Evolutionary conservation across 345 rosid species (phyloP), one percentile per base, ranked within the genome.

Genomic region (Rhizophora mangle): DNA sequence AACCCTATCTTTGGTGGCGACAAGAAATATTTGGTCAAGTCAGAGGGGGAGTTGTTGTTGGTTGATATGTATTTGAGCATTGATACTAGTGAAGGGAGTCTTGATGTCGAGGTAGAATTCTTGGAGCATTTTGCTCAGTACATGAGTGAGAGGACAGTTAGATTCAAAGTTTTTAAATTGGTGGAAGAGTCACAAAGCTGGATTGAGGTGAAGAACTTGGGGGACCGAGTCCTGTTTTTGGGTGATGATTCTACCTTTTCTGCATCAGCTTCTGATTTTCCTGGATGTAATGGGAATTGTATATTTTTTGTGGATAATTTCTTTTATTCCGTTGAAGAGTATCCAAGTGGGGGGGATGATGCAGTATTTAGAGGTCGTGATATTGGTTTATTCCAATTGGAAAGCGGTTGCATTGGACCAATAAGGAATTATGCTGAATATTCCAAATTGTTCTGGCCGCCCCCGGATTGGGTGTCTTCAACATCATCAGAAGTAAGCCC

Each of bases 161-260:
- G 68, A 74, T 90, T 96, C 36, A 87, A 82, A 80, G 91, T 87
- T 27, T 96, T 72, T 69, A 83, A 60, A 76, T 81, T 96, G 82
- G 83, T 70, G 51, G 79, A 74, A 61, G 73, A 53, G 29, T 76
- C 31, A 58, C 67, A 74, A 81, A 62, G 73, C 72, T 96, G 99
- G 98, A 72, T 79, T 66, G 85, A 82, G 74, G 72, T 83, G 63
- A 69, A 63, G 30, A 80, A 78, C 63, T 79, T 96, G 66, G 84
- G 80, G 2, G 84, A 84, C 80, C 79, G 76, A 0, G 79, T 92
- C 71, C 73, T 96, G 86, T 96, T 96, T 68, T 64, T 90, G n/a
- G 96, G 98, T n/a, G 94, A 90, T 70, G 98, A 89, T 62, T 86
- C 86, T 63, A 78, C 85, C 11, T 95, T 92, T 73, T 85, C 97